Percentiles rank a stretch among this genome's conserved stretches.
Conservation (phyloP, 1,284 basidiomycete genomes). For the Gomphus bonarii region DNA sequence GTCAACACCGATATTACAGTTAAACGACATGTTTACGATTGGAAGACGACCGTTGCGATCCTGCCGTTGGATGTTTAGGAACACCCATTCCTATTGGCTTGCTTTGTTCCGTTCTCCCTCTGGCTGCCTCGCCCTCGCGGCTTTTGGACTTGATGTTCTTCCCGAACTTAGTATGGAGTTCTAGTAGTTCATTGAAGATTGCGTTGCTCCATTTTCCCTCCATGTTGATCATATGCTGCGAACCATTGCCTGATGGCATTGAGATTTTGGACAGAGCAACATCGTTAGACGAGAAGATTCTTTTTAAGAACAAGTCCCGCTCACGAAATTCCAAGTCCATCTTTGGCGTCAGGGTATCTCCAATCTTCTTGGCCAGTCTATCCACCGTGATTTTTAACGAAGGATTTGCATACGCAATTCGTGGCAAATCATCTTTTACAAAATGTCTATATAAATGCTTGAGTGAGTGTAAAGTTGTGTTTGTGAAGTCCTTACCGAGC, state of each 20-base stretch:
- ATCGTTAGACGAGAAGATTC: not conserved
- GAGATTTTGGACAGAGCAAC: not conserved
- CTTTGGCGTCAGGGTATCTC: constrained; percentile 49
- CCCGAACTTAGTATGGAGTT: constrained; percentile 17
- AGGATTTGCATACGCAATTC: constrained; percentile 67
- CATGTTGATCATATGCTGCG: constrained; percentile 37
- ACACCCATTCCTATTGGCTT: not conserved
- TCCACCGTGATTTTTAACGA: constrained; percentile 45
- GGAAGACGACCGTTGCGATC: not conserved
- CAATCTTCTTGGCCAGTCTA: constrained; percentile 34
- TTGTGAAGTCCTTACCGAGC: constrained; percentile 35
- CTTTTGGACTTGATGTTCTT: not conserved
- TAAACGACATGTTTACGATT: not conserved
- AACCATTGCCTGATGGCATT: constrained; percentile 39
- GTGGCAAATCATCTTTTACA: constrained; percentile 59
- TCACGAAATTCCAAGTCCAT: constrained; percentile 50
- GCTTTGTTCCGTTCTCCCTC: not conserved
- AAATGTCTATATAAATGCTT: constrained; percentile 44
- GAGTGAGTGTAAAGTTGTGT: not conserved
- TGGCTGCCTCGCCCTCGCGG: not conserved
- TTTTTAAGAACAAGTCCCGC: constrained; percentile 20
- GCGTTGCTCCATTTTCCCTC: constrained; percentile 55
- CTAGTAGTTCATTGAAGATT: constrained; percentile 60
- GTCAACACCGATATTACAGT: not conserved
- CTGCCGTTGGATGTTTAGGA: not conserved